These are phyloP conservation scores for Pseudofabraea citricarpa DNA, from an alignment of 2,329 filamentous ascomycete genomes.

Conservation along the genomic window DNA sequence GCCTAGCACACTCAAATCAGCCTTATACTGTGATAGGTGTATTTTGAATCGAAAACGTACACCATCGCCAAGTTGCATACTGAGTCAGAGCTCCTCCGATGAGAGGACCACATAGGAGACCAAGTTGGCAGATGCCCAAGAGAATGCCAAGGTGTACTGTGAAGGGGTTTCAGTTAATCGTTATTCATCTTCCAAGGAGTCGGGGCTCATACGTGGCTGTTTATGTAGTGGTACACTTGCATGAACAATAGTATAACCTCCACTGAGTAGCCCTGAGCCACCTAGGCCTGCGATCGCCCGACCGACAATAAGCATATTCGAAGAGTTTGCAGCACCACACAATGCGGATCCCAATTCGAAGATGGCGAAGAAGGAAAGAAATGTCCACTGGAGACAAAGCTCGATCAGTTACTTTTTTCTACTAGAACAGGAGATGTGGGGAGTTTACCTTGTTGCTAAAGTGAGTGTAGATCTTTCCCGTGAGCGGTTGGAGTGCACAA, in stretches of 20 bases:
- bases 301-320: constrained; percentile 47
- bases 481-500: constrained; percentile 43
- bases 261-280: constrained; percentile 43
- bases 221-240: constrained; percentile 15
- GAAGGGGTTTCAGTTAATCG: background rate
- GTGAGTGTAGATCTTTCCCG: constrained; percentile 43
- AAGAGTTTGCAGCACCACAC: constrained; percentile 43
- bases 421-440: background rate
- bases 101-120: constrained; percentile 18
- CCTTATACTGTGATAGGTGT: background rate
- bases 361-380: constrained; percentile 30
- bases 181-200: background rate
- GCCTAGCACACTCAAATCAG: constrained; percentile 9
- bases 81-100: constrained; percentile 26
- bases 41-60: constrained; percentile 8
- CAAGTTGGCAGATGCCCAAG: constrained; percentile 1
- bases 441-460: constrained; percentile 24
- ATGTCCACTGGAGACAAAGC: constrained; percentile 5
- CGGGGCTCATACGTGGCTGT: constrained; percentile 5
- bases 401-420: no score
- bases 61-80: constrained; percentile 22
- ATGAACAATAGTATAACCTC: constrained; percentile 45
- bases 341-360: constrained; percentile 52
- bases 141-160: background rate
- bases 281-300: constrained; percentile 49